Percentiles rank a stretch among this genome's conserved stretches.
Evolutionary conservation across 495 filamentous ascomycete species (phyloP).

Genomic region (Trichoderma gamsii): DNA sequence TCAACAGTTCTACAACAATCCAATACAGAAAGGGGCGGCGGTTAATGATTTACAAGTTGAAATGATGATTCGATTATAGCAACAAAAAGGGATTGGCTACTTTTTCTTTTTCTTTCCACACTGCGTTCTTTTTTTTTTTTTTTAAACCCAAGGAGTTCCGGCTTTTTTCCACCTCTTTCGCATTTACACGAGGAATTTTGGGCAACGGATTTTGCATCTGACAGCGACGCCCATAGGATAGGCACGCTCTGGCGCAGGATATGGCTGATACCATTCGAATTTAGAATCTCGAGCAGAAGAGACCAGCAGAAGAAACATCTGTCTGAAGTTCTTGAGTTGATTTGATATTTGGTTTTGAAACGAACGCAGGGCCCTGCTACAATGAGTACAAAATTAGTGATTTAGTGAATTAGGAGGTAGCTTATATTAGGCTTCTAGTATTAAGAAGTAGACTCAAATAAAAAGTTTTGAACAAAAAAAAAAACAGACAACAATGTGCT

Average conservation of each 20-base stretch:
- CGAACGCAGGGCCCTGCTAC: background rate
- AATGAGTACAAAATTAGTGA: background rate
- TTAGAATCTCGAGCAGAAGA: slow-evolving; percentile 2
- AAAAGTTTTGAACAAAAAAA: background rate
- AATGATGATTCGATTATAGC: slow-evolving; percentile 9
- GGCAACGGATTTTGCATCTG: slow-evolving; percentile 12
- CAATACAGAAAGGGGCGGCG: background rate
- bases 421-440: background rate
- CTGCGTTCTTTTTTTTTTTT: background rate
- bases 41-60: slow-evolving; percentile 5
- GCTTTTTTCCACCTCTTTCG: background rate
- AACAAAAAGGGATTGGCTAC: slow-evolving; percentile 6
- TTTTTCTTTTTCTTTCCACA: background rate
- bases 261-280: slow-evolving; percentile 14
- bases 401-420: background rate
- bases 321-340: slow-evolving; percentile 4
- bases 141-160: background rate
- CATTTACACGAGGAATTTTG: slow-evolving; percentile 10
- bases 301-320: slow-evolving; percentile 3
- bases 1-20: background rate
- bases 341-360: background rate
- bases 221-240: slow-evolving; percentile 2
- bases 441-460: background rate
- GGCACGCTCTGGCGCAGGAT: slow-evolving; percentile 13
- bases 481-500: background rate